Evolutionary conservation across 23 red algal species (phyloP).

Genomic region (Pyropia yezoensis): DNA sequence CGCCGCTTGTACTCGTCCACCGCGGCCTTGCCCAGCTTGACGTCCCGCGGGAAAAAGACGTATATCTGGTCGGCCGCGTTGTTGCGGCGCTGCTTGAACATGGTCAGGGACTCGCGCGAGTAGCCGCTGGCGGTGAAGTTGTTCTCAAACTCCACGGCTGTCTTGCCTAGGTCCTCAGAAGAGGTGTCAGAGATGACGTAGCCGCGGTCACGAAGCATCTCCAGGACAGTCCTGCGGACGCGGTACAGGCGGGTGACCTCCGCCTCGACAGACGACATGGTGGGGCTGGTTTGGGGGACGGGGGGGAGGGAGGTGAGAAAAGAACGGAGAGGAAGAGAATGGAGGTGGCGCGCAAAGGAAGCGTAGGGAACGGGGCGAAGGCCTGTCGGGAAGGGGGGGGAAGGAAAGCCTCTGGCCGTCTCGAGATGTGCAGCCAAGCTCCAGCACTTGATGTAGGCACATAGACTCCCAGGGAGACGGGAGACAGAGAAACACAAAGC

Average conservation of each 20-base stretch:
- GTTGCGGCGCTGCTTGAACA: conserved; percentile 57
- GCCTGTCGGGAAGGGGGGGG: too few relatives aligned
- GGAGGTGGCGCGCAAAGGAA: too few relatives aligned
- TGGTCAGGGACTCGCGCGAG: conserved; percentile 69
- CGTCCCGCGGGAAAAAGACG: conserved; percentile 88
- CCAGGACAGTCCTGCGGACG: conserved; percentile 71
- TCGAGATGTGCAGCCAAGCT: too few relatives aligned
- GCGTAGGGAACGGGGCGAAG: too few relatives aligned
- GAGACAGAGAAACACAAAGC: too few relatives aligned
- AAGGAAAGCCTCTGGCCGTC: too few relatives aligned
- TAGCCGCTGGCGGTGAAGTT: conserved; percentile 38
- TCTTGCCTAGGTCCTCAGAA: conserved; percentile 48
- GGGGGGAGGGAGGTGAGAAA: too few relatives aligned
- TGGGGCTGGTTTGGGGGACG: too few relatives aligned
- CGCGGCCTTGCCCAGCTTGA: conserved; percentile 27
- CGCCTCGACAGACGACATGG: conserved; percentile 23
- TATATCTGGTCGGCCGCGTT: conserved; percentile 78
- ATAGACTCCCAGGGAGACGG: too few relatives aligned
- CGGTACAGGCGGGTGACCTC: conserved; percentile 73
- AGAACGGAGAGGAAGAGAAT: too few relatives aligned
- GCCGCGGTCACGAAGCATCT: conserved; percentile 90
- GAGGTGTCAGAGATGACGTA: conserved; percentile 56
- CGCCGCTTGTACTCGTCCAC: conserved; percentile 65
- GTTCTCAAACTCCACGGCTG: conserved; percentile 51
- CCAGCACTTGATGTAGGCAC: too few relatives aligned